Conservation (phyloP, 305 asterid genomes). For the Nicotiana rustica region DNA sequence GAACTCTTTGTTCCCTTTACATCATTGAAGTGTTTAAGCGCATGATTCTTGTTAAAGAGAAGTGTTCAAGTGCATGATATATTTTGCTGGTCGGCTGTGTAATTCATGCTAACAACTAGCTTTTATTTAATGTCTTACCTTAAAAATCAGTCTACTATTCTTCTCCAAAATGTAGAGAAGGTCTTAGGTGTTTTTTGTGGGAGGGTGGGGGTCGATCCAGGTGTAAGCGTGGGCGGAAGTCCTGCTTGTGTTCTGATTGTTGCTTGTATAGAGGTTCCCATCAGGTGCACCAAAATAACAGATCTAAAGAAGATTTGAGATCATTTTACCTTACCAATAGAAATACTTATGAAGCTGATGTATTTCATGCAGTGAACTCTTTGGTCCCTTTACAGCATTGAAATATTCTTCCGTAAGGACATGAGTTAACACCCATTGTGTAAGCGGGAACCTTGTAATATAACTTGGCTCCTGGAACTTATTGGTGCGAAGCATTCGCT, state of each 20-base stretch:
- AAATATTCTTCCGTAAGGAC: slow-evolving; percentile 8
- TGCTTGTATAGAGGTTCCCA: slow-evolving; percentile 16
- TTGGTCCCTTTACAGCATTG: no score
- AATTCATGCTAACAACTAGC: neutral
- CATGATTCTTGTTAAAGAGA: neutral
- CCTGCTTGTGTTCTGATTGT: slow-evolving; percentile 11
- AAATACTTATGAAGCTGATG: slow-evolving; percentile 3
- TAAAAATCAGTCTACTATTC: neutral
- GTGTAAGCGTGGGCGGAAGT: neutral
- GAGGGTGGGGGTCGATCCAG: neutral
- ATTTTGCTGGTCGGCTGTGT: neutral
- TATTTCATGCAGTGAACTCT: slow-evolving; percentile 10
- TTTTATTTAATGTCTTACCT: neutral
- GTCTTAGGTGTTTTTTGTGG: neutral
- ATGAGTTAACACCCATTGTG: neutral
- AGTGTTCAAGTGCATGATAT: neutral
- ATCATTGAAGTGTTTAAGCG: neutral
- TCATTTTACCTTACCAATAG: neutral
- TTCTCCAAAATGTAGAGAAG: slow-evolving; percentile 18
- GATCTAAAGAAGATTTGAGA: neutral
- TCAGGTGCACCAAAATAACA: neutral
- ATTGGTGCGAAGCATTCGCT: neutral
- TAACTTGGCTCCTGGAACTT: neutral
- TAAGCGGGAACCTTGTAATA: slow-evolving; percentile 1
- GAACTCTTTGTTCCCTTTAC: neutral